Base-by-base conservation (phyloP, 495 filamentous ascomycete genomes). In the Penicillium subrubescens region DNA sequence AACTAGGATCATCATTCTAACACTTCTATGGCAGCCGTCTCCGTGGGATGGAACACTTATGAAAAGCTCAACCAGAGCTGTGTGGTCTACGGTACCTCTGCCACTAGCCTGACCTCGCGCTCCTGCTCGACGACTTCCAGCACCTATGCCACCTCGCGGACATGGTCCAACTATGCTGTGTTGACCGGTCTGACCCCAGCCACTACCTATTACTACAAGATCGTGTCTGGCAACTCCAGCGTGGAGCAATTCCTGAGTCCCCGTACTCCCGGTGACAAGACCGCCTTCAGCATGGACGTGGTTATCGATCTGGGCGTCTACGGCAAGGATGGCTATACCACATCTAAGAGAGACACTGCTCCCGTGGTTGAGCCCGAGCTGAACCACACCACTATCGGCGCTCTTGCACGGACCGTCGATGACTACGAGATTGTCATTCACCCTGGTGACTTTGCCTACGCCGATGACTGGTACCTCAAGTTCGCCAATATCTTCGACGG, bases 371-470 rank as follows among this genome's bases (percentile, higher is more conserved):
- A 83, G 23, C 86, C 86, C 4, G 80, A 80, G n/a, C 76, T 88
- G 6, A 87, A 88, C 74, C 85, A 88, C 71, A 85, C 83, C 21
- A 89, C 87, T 44, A 88, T 88, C 64, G 79, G 76, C 23, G 82
- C 81, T 23, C 78, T 89, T 0, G 85, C 84, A 1, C 65, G 72
- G 7, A 87, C 81, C 5, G 75, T 86, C 43, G 70, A 88, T 52
- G 78, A 84, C 69, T 88, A 88, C 70, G 87, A 88, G 62, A 73
- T 89, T 21, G 71, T 88, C 51, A 76, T 88, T 39, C 87, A 89
- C 67, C 85, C 86, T 35, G 81, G 74, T 33, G 82, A 86, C 62
- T 81, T 87, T 54, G 81, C 75, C 11, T 87, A 86, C 66, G 82
- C 84, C 5, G 84, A 86, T 61, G 76, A 83, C 72, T 87, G 82